Base-by-base conservation (phyloP, 1,284 basidiomycete species). In the Cryptococcus jaspeensis region DNA sequence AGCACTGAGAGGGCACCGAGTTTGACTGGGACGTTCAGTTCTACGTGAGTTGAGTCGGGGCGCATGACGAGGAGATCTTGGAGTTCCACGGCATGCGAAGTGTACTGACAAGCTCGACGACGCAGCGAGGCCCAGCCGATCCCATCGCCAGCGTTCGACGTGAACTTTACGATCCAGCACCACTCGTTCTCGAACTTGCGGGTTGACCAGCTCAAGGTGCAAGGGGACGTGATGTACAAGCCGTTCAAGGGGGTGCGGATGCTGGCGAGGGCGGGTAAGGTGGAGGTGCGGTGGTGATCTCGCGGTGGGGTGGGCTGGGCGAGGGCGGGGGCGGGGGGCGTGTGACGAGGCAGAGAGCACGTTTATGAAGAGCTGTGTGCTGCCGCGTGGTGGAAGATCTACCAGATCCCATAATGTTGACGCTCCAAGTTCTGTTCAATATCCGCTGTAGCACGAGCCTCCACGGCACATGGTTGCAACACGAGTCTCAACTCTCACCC, bases 181-280 rank as follows among this genome's bases (percentile, higher is more conserved):
- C 81, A 88, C 70, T 86, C 85, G 39, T 89, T 88, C 71, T 92
- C 90, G 1, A 83, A 86, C 8, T 79, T 96, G 52, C 89, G 88
- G 61, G 87, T 96, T 2, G 89, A 92, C 59, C 87, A 91, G 64
- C 82, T 97, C 55, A 90, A 87, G 71, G 79, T 96, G n/a, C 84
- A 83, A 0, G 85, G 87, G 2, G 75, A 78, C 39, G 73, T 75
- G 6, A 76, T 69, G 54, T 81, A 81, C 67, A 74, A 78, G 56
- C 78, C 85, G 15, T 93, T 90, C 80, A 95, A 92, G 76, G 79
- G 80, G 12, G 75, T 80, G 5, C 63, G 77, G 47, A 71, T 69
- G 53, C 53, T 72, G 15, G 69, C 71, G 3, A 62, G 63, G 36
- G 72, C 74, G 11, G 76, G 75, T 1, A 67, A 64, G 38, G 64